These are phyloP conservation scores for Sporothrix phasma DNA, from an alignment of 2,329 filamentous ascomycete species.

Conservation along the genomic window DNA sequence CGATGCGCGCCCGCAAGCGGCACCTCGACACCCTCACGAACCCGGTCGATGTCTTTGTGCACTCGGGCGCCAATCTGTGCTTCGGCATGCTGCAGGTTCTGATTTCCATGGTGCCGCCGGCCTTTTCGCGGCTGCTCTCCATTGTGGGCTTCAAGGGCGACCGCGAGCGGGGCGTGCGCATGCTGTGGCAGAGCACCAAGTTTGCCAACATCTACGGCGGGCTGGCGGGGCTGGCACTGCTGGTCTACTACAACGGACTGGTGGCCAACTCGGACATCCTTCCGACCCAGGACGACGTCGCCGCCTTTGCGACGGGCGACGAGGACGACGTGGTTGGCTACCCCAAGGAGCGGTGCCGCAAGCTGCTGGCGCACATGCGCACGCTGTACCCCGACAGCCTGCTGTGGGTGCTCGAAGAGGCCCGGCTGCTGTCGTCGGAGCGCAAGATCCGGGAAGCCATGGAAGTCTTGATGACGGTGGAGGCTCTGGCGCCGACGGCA, in stretches of 20 bases:
- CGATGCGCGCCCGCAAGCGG: conserved; percentile 22
- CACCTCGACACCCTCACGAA: conserved; percentile 59
- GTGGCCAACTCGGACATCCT: conserved; percentile 83
- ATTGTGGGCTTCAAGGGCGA: conserved; percentile 90
- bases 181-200: conserved; percentile 84
- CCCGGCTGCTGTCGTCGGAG: conserved; percentile 60
- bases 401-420: conserved; percentile 83
- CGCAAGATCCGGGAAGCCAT: conserved; percentile 59
- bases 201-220: conserved; percentile 89
- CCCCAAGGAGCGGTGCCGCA: conserved; percentile 56
- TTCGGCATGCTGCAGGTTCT: conserved; percentile 79
- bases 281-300: conserved; percentile 48
- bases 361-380: conserved; percentile 64
- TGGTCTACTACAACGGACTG: conserved; percentile 82
- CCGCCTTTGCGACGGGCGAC: conserved; percentile 27
- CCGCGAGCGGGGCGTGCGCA: conserved; percentile 65
- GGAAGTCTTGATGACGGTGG: conserved; percentile 42
- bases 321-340: conserved; percentile 57
- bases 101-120: conserved; percentile 85
- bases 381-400: conserved; percentile 67
- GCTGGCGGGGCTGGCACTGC: conserved; percentile 68
- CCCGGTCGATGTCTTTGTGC: conserved; percentile 76
- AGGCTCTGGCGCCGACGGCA: not conserved
- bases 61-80: conserved; percentile 80
- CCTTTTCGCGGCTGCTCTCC: conserved; percentile 76